Evolutionary conservation across 257 asterid genomes (phyloP).

Genomic region (Gardenia jasminoides): DNA sequence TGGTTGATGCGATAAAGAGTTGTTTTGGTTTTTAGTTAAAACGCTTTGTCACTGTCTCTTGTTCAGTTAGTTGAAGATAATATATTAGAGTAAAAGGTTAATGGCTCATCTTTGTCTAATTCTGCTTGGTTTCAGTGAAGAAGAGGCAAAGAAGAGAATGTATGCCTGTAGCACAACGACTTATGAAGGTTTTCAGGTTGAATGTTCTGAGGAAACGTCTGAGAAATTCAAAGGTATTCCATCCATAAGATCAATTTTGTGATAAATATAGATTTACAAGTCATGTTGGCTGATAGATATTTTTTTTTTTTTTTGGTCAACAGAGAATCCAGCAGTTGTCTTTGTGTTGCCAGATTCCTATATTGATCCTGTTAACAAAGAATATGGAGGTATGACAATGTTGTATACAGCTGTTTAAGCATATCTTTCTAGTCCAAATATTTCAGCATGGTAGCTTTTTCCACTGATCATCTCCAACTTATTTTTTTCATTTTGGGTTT

Average conservation of each 20-base stretch:
- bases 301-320: no score
- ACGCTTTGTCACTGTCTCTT: neutral
- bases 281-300: slow-evolving; percentile 13
- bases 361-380: slow-evolving; percentile 82
- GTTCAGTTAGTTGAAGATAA: no score
- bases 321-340: slow-evolving; percentile 76
- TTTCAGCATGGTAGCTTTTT: neutral
- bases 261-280: neutral
- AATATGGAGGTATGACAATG: slow-evolving; percentile 75
- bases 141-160: slow-evolving; percentile 91
- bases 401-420: neutral
- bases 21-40: neutral
- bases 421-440: neutral
- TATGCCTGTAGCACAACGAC: slow-evolving; percentile 90
- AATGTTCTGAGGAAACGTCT: slow-evolving; percentile 76
- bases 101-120: neutral
- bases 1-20: neutral
- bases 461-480: neutral
- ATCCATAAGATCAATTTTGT: neutral
- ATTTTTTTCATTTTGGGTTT: slow-evolving; percentile 6
- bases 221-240: slow-evolving; percentile 71
- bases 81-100: neutral
- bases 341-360: slow-evolving; percentile 94
- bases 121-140: slow-evolving; percentile 53
- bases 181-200: slow-evolving; percentile 85